Conservation (phyloP, 31 red algal genomes). For the Endocladia muricata region DNA sequence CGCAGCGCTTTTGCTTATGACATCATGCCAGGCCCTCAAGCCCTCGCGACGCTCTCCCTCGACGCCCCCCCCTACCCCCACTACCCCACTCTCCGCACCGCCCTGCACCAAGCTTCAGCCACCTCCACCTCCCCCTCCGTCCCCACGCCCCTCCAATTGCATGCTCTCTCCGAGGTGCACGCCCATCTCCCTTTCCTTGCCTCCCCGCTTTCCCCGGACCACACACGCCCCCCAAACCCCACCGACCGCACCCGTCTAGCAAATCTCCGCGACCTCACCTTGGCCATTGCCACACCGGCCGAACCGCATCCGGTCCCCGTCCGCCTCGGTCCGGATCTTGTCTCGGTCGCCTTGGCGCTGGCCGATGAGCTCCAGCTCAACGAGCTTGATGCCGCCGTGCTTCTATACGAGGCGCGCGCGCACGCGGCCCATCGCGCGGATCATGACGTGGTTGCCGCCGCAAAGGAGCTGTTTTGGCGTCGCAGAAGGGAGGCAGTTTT, state of each 20-base stretch:
- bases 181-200: slow-evolving; percentile 29
- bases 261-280: slow-evolving; percentile 20
- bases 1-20: too few species aligned
- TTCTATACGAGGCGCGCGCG: slow-evolving; percentile 53
- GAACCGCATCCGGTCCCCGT: background rate
- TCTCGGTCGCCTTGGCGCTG: slow-evolving; percentile 61
- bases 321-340: slow-evolving; percentile 54
- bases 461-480: slow-evolving; percentile 47
- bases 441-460: slow-evolving; percentile 66
- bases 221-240: slow-evolving; percentile 36
- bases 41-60: too few species aligned
- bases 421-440: slow-evolving; percentile 38
- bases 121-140: too few species aligned
- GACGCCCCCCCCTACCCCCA: too few species aligned
- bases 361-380: slow-evolving; percentile 79
- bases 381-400: slow-evolving; percentile 60
- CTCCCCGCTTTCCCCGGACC: slow-evolving; percentile 19
- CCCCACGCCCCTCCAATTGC: slow-evolving; percentile 3
- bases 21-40: too few species aligned
- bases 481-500: slow-evolving; percentile 42
- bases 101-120: too few species aligned
- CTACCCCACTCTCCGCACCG: too few species aligned
- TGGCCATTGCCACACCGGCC: background rate
- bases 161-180: slow-evolving; percentile 40
- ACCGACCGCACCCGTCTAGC: slow-evolving; percentile 39